Base-by-base conservation (phyloP, 306 rosid genomes). In the Spatholobus suberectus region DNA sequence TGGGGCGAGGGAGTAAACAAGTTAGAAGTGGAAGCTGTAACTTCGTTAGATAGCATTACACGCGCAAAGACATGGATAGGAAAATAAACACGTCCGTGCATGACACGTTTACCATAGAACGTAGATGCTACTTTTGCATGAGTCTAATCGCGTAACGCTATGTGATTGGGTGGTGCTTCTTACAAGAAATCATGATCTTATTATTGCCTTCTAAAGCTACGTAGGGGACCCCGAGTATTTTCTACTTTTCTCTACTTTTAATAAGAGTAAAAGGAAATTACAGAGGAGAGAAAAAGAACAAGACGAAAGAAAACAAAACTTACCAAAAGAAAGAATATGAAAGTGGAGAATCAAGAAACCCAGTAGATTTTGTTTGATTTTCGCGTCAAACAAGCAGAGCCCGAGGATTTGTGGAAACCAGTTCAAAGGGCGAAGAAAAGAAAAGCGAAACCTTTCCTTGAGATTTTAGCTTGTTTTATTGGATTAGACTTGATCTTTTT, bases 181-280 rank as follows among this genome's bases (percentile, higher is more conserved):
- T 85, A 92, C 98, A 89, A 96, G 94, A 94, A 73, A 88, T 81
- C 88, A 88, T 88, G 90, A 82, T 88, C 90, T 85, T 88, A 85
- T 85, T 67, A 88, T 85, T 88, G 88, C 88, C 87, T 82, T 79
- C 82, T 85, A 88, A 88, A 85, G 88, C 67, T 75, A 35, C 23
- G 71, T 35, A 78, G 78, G 81, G 71, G 74, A 85, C 80, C 85
- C 86, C 82, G 37, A 43, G 12, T 81, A 54, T 14, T 40, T 76
- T 29, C 77, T 20, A 75, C 87, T 70, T 83, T 91, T 90, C 97
- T 80, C 97, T 87, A 62, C 98, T 95, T 95, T 93, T 90, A 68
- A 91, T 71, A 80, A 67, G 67, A 74, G 81, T 74, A 73, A 75
- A 62, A 35, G 72, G n/a, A 72, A 79, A 9, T 38, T 57, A 67